Percentiles rank a stretch among this genome's conserved stretches.
phyloP scores from a whole-genome alignment of 1,284 basidiomycete species.

The Schizophyllum commune region DNA sequence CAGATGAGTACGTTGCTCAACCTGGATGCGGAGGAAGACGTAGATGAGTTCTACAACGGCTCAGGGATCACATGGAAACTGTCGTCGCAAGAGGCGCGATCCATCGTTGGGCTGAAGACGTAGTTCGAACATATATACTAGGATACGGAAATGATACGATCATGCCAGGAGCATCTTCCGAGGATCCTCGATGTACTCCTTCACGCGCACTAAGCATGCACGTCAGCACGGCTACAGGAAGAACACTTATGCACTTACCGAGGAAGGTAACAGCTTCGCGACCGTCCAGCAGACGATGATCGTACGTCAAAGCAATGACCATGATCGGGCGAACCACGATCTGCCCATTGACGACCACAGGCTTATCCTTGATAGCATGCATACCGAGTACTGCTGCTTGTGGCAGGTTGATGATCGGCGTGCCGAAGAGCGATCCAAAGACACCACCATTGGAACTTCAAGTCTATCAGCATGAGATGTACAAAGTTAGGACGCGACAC shows the following conservation, averaged over 20 bases:
- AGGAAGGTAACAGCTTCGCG: slow-evolving; percentile 98
- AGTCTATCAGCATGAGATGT: slow-evolving; percentile 4
- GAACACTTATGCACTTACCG: slow-evolving; percentile 44
- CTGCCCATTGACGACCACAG: slow-evolving; percentile 90
- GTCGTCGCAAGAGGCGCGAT: slow-evolving; percentile 69
- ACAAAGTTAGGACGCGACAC: slow-evolving; percentile 19
- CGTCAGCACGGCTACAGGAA: background rate
- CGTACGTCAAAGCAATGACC: slow-evolving; percentile 92
- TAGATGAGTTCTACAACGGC: slow-evolving; percentile 87
- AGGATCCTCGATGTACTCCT: slow-evolving; percentile 37
- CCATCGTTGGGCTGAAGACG: slow-evolving; percentile 30
- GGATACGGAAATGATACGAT: background rate
- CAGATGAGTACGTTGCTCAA: slow-evolving; percentile 93
- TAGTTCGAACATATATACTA: background rate
- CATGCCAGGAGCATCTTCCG: slow-evolving; percentile 36
- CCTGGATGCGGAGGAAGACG: slow-evolving; percentile 89
- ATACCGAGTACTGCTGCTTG: slow-evolving; percentile 92
- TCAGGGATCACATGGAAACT: slow-evolving; percentile 90
- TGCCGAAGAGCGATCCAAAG: slow-evolving; percentile 95
- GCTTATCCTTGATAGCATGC: slow-evolving; percentile 93
- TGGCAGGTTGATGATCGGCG: slow-evolving; percentile 96
- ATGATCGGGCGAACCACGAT: slow-evolving; percentile 96
- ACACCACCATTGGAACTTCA: slow-evolving; percentile 94
- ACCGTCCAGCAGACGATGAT: slow-evolving; percentile 94
- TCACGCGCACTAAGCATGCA: slow-evolving; percentile 21